Evolutionary conservation across 805 yeast genomes (phyloP), one percentile per base, ranked within the genome.

Genomic region (Kodamaea leandrae): DNA sequence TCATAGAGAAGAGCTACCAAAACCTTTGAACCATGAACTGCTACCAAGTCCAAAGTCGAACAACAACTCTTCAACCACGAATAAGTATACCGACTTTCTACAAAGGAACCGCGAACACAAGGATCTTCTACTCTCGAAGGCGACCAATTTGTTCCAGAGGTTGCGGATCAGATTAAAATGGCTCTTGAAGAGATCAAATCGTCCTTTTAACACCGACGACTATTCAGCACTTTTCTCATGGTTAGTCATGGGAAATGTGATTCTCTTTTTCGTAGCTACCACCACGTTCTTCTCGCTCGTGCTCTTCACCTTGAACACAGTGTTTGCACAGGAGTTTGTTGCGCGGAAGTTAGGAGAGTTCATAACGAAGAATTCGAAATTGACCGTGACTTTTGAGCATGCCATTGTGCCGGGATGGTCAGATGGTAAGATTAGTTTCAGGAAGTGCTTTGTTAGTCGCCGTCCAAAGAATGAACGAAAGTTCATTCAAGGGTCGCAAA

Each of bases 401-500:
- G 99, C 98, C 1, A 86, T 91, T 43, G 95, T 89, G 4, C 97
- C 97, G 0, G 88, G 86, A 42, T 90, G 96, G 96, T 74, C 82
- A 29, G 87, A 84, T 48, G 95, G 96, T 2, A 84, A 80, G 47
- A 86, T 93, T 40, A 77, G 83, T 32, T 84, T 93, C 61, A 78
- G 82, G 44, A 86, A 88, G 52, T 95, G 96, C 39, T 83, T 83
- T 58, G 89, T 90, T 1, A 84, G 95, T 38, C 74, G 85, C 48
- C 71, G 98, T 44, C 99, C 99, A 0, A 79, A 80, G 41, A 56
- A 64, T 21, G 56, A 71, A 19, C 63, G 64, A 43, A 63, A 66
- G 19, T 85, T 86, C 39, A 72, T 71, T 13, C 83, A 85, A 50
- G 93, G 90, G 12, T 80, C 86, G 1, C 90, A 82, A 53, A 75